Base-by-base conservation (phyloP, 306 rosid species). In the Sechiopsis laciniata region DNA sequence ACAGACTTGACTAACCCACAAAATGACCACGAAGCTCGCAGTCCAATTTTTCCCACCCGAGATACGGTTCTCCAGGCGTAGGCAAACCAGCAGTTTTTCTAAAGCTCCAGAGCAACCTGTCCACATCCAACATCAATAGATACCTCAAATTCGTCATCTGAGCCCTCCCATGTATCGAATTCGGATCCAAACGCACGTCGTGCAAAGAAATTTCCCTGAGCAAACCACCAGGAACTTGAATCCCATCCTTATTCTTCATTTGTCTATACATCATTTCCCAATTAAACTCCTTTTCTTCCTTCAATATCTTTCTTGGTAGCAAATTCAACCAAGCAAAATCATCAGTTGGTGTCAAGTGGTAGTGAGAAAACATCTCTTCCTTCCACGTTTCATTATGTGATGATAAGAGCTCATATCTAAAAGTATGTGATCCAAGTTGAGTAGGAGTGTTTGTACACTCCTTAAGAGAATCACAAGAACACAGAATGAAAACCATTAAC, bases 1-100 rank as follows among this genome's bases (percentile, higher is more conserved):
- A 45, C 6, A 35, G 37, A 57, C 8, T 16, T 55, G 5, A 78
- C 82, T 52, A 45, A 93, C 97, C 98, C 63, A 93, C 97, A 79
- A 88, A 93, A 82, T 93, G 97, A 35, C 98, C 98, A 12, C 98
- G 85, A 32, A 93, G 96, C 79, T 93, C 98, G 37, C 4, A 0
- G 6, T 0, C 0, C 0, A 91, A 74, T 0, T 0, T 74, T 78
- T 93, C 98, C 98, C 97, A 93, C 0, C 90, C 97, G 5, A 60
- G 73, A 66, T 88, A 88, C 21, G 96, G 86, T 29, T 16, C 69
- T 1, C 89, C 96, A n/a, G 88, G 89, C 7, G 94, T 88, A 11
- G 88, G 53, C 76, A 93, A 74, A 78, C 88, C 94, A 19, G 97
- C 96, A 0, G 90, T 93, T 55, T 85, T 84, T 55, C 97, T 84